phyloP scores from a whole-genome alignment of 495 filamentous ascomycete genomes.

The Aspergillus kassunensis region DNA sequence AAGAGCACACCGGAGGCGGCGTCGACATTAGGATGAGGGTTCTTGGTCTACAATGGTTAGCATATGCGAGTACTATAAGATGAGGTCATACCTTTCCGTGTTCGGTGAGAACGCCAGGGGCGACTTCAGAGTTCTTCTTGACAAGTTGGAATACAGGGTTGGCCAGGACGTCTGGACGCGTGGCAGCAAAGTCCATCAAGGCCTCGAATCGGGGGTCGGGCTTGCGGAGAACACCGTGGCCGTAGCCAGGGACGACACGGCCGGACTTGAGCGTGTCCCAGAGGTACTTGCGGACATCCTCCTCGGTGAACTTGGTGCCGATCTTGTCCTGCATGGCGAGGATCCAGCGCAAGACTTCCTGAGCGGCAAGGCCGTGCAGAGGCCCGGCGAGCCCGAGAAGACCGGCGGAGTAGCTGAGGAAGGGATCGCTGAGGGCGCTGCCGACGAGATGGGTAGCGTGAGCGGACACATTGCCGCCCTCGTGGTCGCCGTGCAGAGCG shows the following conservation, averaged over 20 bases:
- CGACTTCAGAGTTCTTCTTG: constrained; percentile 75
- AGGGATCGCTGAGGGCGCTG: constrained; percentile 91
- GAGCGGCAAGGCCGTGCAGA: constrained; percentile 90
- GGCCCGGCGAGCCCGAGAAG: constrained; percentile 93
- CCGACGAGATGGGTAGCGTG: constrained; percentile 97
- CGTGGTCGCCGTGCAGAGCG: constrained; percentile 95
- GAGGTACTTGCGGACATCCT: constrained; percentile 80
- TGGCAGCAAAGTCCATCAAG: constrained; percentile 88
- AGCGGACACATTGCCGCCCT: constrained; percentile 95
- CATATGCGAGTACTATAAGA: not conserved
- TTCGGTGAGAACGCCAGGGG: constrained; percentile 80
- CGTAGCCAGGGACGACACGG: constrained; percentile 93
- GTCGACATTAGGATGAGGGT: constrained; percentile 96
- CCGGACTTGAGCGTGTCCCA: constrained; percentile 92
- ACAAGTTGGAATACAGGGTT: constrained; percentile 94
- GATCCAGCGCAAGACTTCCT: constrained; percentile 96
- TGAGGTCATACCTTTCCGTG: constrained; percentile 68
- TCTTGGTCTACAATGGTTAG: constrained; percentile 67
- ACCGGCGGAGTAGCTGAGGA: constrained; percentile 92
- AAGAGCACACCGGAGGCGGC: constrained; percentile 88
- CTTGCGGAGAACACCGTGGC: constrained; percentile 96
- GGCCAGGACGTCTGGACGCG: constrained; percentile 74
- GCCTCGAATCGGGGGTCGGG: constrained; percentile 95
- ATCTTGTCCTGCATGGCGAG: constrained; percentile 88
- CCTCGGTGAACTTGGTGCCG: constrained; percentile 69